Evolutionary conservation across 176 grass and related monocot genomes (phyloP).

Genomic region (Aegilops speltoides): DNA sequence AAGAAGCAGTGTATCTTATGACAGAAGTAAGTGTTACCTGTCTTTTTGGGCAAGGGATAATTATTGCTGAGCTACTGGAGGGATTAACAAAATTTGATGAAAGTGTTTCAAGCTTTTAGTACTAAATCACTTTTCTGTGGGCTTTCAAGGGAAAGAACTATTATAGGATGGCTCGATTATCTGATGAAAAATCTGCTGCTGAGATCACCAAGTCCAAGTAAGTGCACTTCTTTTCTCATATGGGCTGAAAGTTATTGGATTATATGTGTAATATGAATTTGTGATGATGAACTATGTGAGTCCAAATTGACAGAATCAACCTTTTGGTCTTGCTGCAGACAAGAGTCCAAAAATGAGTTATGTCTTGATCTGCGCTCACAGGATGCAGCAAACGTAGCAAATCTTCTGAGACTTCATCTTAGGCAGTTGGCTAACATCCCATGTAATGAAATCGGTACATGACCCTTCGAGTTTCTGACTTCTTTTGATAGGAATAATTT

Average conservation of each 20-base stretch:
- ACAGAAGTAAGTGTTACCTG: constrained; percentile 55
- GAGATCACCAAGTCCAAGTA: constrained; percentile 53
- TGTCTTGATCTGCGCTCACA: constrained; percentile 53
- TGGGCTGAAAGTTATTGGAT: not conserved
- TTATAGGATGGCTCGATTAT: constrained; percentile 57
- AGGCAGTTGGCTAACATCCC: constrained; percentile 76
- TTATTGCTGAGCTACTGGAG: not conserved
- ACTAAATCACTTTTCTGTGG: constrained; percentile 32
- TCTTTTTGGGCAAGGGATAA: not conserved
- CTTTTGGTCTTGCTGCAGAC: constrained; percentile 49
- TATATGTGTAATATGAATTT: constrained; percentile 12
- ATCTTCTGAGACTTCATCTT: constrained; percentile 72
- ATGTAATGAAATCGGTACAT: constrained; percentile 62
- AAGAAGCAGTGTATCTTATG: constrained; percentile 57
- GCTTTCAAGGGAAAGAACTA: constrained; percentile 65
- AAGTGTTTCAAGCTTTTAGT: not conserved
- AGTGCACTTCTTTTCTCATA: constrained; percentile 10
- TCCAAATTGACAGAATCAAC: constrained; percentile 1
- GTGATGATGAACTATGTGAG: not conserved
- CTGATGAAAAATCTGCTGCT: constrained; percentile 70
- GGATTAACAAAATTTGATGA: constrained; percentile 6
- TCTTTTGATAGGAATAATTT: constrained; percentile 27
- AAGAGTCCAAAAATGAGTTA: constrained; percentile 48
- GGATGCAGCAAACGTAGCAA: constrained; percentile 55
- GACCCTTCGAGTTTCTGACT: constrained; percentile 24